A percentile compares a stretch with the other conserved stretches of the same genome.
Evolutionary conservation across 805 yeast genomes (phyloP).

Genomic region (Tetrapisispora namnaoensis): DNA sequence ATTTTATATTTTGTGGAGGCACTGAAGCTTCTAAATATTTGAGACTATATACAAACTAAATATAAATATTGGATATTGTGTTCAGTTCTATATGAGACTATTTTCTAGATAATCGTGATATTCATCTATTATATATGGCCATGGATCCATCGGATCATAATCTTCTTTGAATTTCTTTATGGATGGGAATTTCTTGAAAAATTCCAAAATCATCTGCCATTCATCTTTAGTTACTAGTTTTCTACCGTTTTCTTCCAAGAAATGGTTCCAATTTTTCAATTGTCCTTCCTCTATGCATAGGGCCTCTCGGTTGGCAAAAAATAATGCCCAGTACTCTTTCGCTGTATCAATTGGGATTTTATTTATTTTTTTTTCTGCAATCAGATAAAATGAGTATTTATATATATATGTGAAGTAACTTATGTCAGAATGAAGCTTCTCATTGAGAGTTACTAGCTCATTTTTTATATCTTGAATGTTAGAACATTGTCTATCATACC

Average conservation of each 20-base stretch:
- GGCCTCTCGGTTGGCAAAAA: constrained; percentile 32
- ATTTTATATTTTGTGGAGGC: not conserved
- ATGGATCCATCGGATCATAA: constrained; percentile 76
- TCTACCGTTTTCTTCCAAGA: constrained; percentile 36
- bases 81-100: not conserved
- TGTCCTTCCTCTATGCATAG: constrained; percentile 21
- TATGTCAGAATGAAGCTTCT: constrained; percentile 28
- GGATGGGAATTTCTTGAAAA: constrained; percentile 40
- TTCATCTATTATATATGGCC: constrained; percentile 88
- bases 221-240: constrained; percentile 56
- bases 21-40: not conserved
- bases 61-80: not conserved
- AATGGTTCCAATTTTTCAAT: constrained; percentile 50
- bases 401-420: constrained; percentile 50
- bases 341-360: constrained; percentile 51
- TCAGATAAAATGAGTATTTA: constrained; percentile 58
- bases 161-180: constrained; percentile 42
- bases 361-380: constrained; percentile 51
- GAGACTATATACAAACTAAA: not conserved
- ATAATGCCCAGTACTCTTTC: constrained; percentile 64
- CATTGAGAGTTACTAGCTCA: constrained; percentile 28
- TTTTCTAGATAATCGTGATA: constrained; percentile 48
- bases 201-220: constrained; percentile 77
- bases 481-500: constrained; percentile 27
- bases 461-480: constrained; percentile 38